These are phyloP conservation scores for Davidsoniella australis DNA, from an alignment of 2,329 filamentous ascomycete species.

Conservation along the genomic window DNA sequence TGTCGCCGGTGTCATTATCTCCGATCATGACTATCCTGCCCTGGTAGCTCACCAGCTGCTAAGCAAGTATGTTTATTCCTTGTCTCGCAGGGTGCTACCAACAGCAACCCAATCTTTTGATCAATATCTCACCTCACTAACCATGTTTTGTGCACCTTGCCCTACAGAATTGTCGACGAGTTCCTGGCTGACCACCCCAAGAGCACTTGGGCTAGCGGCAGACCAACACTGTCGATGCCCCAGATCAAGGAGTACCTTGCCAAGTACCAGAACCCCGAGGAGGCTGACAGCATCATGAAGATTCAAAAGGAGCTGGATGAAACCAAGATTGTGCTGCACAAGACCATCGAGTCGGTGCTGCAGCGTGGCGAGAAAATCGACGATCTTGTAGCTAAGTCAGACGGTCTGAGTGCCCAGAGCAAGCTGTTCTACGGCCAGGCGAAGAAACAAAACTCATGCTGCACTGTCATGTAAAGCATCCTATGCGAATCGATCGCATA, in stretches of 20 bases:
- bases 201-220: conserved; percentile 43
- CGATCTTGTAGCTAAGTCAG: conserved; percentile 81
- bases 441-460: conserved; percentile 70
- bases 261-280: conserved; percentile 68
- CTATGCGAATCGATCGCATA: no score
- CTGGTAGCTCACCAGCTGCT: conserved; percentile 76
- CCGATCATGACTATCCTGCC: conserved; percentile 56
- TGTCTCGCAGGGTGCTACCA: not conserved
- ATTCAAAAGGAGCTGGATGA: conserved; percentile 95
- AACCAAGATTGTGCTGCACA: conserved; percentile 92
- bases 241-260: conserved; percentile 59
- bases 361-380: conserved; percentile 96
- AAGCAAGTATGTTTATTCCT: conserved; percentile 35
- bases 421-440: conserved; percentile 94
- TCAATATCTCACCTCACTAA: conserved; percentile 2
- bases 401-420: conserved; percentile 75
- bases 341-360: conserved; percentile 78
- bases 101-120: no score
- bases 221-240: conserved; percentile 42
- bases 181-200: conserved; percentile 64
- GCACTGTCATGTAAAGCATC: conserved; percentile 45
- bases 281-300: conserved; percentile 85
- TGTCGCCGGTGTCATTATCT: conserved; percentile 61
- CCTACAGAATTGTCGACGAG: conserved; percentile 50
- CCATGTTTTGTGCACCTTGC: not conserved